Base-by-base conservation (phyloP, 495 filamentous ascomycete genomes). In the Achaetomiella virescens region DNA sequence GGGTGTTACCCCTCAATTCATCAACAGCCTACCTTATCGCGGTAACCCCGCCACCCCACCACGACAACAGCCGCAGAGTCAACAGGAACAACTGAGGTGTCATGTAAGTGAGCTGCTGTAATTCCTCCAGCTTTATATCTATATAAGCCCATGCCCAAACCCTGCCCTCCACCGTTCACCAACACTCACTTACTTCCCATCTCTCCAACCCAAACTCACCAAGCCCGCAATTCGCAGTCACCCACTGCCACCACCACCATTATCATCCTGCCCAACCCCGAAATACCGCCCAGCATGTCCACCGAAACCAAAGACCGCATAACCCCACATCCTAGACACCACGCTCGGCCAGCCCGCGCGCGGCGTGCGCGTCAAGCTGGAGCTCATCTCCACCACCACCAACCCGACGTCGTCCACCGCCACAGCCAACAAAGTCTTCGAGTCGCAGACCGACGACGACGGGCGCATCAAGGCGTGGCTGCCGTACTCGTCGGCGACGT, bases 391-490 rank as follows among this genome's bases (percentile, higher is more conserved):
- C 27, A 81, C 80, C 27, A 66, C 59, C 15, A 5, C 48, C 21
- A 14, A n/a, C 17, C 35, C 54, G 11, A n/a, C 50, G 15, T 6
- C 49, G 59, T 58, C 55, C 54, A 53, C 59, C 36, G 21, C 45
- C 4, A 25, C 43, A 25, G 57, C 61, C 33, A 58, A 71, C 27
- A 55, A 66, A 22, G 81, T 76, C 40, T 79, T 79, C 53, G 74
- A 78, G 57, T 85, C 82, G 24, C 76, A 71, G 8, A 97, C 93
- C 53, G 86, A 95, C 74, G 74, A 81, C 59, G 93, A 98, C 74
- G 93, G 93, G 56, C 84, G 93, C 49, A 84, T 98, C 61, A 82
- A 82, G 21, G 75, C 75, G 41, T 98, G 93, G 93, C 79, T 79
- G 4, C 76, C 84, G 4, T 74, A 76, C 44, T 70, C 65, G 38